These are phyloP conservation scores for Pseudocercospora crystallina DNA, from an alignment of 2,329 filamentous ascomycete genomes.

Conservation along the genomic window DNA sequence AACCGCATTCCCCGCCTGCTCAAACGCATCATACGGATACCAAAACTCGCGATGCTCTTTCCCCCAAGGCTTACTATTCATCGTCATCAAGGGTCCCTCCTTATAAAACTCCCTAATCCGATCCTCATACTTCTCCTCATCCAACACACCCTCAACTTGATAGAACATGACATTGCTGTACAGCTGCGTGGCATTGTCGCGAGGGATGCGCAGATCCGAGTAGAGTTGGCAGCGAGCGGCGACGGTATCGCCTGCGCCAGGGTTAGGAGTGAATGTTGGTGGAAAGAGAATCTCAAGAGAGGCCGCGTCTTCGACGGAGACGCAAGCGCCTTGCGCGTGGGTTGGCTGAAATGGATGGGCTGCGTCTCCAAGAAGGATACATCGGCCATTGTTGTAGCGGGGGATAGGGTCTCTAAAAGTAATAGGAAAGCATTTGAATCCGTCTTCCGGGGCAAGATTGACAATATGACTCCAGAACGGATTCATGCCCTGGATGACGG, in stretches of 20 bases:
- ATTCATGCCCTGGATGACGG: constrained; percentile 9
- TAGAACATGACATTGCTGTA: constrained; percentile 15
- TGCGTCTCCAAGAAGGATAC: constrained; percentile 11
- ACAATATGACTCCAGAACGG: constrained; percentile 13
- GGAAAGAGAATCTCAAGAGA: constrained; percentile 6
- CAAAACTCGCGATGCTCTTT: constrained; percentile 6
- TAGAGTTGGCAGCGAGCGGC: constrained; percentile 5
- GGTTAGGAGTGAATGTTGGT: background rate
- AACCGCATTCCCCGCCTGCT: constrained; percentile 8
- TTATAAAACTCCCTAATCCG: constrained; percentile 5
- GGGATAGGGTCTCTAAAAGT: constrained; percentile 8
- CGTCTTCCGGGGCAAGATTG: constrained; percentile 7
- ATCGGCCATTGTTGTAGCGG: constrained; percentile 6
- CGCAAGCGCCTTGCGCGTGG: constrained; percentile 11
- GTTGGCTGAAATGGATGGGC: constrained; percentile 13
- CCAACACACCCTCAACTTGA: background rate
- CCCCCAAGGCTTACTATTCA: background rate
- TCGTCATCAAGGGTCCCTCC: constrained; percentile 2
- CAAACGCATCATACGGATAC: constrained; percentile 12
- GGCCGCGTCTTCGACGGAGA: constrained; percentile 13
- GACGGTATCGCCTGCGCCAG: background rate
- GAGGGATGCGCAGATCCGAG: constrained; percentile 12
- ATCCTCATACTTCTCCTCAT: constrained; percentile 1
- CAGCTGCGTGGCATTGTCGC: constrained; percentile 9
- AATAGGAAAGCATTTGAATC: constrained; percentile 16